Evolutionary conservation across 2,329 filamentous ascomycete species (phyloP).

Genomic region (Neonectria punicea): DNA sequence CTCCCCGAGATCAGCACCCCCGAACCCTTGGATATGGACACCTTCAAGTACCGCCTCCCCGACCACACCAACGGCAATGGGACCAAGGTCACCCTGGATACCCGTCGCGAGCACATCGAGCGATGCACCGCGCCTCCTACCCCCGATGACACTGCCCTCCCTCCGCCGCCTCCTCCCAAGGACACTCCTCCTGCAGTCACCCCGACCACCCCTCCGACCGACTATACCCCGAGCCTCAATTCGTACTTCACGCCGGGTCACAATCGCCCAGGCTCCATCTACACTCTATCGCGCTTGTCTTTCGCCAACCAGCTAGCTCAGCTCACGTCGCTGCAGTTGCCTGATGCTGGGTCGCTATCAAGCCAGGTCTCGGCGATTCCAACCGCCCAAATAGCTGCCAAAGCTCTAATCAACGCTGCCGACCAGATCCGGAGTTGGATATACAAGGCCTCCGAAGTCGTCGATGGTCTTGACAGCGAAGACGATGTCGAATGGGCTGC

Average conservation of each 20-base stretch:
- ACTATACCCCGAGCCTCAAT: conserved; percentile 62
- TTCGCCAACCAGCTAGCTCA: conserved; percentile 95
- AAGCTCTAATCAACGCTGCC: conserved; percentile 84
- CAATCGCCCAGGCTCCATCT: conserved; percentile 84
- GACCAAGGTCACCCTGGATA: conserved; percentile 69
- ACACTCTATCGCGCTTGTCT: conserved; percentile 90
- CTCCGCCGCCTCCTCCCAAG: conserved; percentile 53
- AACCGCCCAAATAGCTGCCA: conserved; percentile 84
- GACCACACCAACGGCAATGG: conserved; percentile 76
- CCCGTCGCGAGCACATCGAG: conserved; percentile 67
- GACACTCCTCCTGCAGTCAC: conserved; percentile 51
- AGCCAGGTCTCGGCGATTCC: conserved; percentile 86
- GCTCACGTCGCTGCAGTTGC: conserved; percentile 88
- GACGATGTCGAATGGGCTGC: conserved; percentile 99
- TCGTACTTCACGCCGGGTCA: conserved; percentile 75
- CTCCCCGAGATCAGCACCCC: conserved; percentile 64
- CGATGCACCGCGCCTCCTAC: conserved; percentile 56
- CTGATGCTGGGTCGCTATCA: conserved; percentile 84
- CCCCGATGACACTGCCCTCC: conserved; percentile 49
- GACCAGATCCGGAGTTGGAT: conserved; percentile 97
- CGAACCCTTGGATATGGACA: conserved; percentile 72
- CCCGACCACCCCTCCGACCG: conserved; percentile 47
- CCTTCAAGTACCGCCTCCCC: conserved; percentile 78
- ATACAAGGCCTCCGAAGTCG: conserved; percentile 87
- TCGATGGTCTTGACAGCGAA: conserved; percentile 89